Conservation (phyloP, 768 basidiomycete genomes). For the Sarcodon aspratus region DNA sequence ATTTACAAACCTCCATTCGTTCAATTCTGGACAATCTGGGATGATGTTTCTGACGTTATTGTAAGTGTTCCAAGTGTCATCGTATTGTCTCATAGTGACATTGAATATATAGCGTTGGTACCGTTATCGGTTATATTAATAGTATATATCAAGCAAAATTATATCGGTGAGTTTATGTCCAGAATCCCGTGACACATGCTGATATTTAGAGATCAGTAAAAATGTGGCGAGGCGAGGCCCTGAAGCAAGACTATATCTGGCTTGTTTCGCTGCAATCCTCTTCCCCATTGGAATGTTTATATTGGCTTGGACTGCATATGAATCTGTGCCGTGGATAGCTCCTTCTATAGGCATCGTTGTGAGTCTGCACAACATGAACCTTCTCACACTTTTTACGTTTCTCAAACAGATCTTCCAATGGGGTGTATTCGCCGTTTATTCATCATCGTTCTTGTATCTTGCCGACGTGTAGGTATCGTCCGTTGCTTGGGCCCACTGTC, state of each 20-base stretch:
- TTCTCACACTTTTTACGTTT: background rate
- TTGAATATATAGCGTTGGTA: conserved; percentile 35
- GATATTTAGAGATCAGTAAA: conserved; percentile 10
- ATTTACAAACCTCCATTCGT: conserved; percentile 45
- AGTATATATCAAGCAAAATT: conserved; percentile 20
- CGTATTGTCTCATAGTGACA: conserved; percentile 1
- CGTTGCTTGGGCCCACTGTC: background rate
- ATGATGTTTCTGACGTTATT: conserved; percentile 45
- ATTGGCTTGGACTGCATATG: conserved; percentile 57
- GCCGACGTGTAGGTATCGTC: conserved; percentile 32
- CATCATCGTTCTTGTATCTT: conserved; percentile 34
- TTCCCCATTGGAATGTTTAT: conserved; percentile 58
- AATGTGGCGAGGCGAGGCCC: conserved; percentile 20
- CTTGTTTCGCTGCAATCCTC: conserved; percentile 41
- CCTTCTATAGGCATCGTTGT: conserved; percentile 38
- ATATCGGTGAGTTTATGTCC: conserved; percentile 12
- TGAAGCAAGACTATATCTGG: conserved; percentile 51
- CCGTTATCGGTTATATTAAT: conserved; percentile 16
- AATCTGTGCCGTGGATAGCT: conserved; percentile 48
- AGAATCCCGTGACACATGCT: background rate
- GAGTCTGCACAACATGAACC: conserved; percentile 1
- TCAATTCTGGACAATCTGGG: conserved; percentile 48
- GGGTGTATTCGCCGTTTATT: conserved; percentile 29
- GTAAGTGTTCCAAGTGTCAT: conserved; percentile 21
- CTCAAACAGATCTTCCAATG: conserved; percentile 25